Evolutionary conservation across 768 basidiomycete species (phyloP).

Genomic region (Xerocomellus intermedius): DNA sequence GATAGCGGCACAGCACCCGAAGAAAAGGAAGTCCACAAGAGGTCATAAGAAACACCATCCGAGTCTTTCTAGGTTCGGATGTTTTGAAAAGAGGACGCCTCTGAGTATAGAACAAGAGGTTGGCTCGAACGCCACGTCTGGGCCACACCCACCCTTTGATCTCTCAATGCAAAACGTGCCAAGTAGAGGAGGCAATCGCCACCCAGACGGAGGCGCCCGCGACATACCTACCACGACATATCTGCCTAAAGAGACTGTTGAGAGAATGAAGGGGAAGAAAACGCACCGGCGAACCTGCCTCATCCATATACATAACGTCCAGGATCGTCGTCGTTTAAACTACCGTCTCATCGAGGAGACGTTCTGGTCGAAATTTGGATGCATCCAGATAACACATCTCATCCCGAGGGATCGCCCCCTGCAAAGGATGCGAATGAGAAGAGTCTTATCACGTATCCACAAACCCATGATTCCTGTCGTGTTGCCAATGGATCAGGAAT

Average conservation of each 20-base stretch:
- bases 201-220: neutral
- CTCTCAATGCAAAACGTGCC: neutral
- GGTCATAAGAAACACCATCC: neutral
- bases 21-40: neutral
- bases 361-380: neutral
- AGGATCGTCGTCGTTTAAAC: neutral
- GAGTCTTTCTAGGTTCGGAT: neutral
- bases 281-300: neutral
- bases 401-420: neutral
- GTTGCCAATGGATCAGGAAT: neutral
- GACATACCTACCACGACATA: neutral
- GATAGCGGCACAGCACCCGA: neutral
- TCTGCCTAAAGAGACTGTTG: neutral
- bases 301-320: neutral
- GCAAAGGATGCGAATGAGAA: neutral
- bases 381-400: neutral
- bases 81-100: no score
- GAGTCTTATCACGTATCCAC: neutral
- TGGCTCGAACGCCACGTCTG: neutral
- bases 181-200: neutral
- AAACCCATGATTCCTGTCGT: neutral
- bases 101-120: no score
- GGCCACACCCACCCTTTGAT: neutral
- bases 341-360: neutral
- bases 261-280: neutral